Percentiles rank a stretch among this genome's conserved stretches.
Evolutionary conservation across 1,284 basidiomycete species (phyloP).

Genomic region (Inonotus obliquus): DNA sequence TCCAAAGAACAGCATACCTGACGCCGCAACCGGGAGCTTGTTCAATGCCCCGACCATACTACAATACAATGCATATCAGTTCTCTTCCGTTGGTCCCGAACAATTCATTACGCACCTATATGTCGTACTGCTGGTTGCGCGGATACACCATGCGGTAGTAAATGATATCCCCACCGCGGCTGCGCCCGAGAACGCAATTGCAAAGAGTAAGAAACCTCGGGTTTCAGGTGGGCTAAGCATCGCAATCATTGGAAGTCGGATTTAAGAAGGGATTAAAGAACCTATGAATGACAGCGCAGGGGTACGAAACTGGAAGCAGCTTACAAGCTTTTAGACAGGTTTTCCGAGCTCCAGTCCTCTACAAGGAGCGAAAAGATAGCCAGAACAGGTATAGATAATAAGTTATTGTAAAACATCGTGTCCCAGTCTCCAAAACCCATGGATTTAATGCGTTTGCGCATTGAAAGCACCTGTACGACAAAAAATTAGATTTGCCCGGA

Average conservation of each 20-base stretch:
- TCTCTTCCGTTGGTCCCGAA: neutral
- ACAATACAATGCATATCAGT: constrained; percentile 15
- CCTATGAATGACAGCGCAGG: neutral
- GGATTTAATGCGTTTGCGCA: constrained; percentile 96
- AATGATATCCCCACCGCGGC: constrained; percentile 98
- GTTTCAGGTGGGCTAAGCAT: constrained; percentile 73
- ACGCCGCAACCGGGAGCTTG: constrained; percentile 96
- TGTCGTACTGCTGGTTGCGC: constrained; percentile 94
- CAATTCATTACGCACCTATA: constrained; percentile 61
- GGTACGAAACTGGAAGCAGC: neutral
- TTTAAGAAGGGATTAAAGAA: constrained; percentile 1
- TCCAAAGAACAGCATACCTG: constrained; percentile 94
- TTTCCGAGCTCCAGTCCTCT: constrained; percentile 88
- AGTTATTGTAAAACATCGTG: constrained; percentile 99
- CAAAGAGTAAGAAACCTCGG: constrained; percentile 74
- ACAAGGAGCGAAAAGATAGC: constrained; percentile 78
- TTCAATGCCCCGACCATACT: constrained; percentile 99
- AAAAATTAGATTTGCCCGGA: neutral
- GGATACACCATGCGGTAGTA: constrained; percentile 98
- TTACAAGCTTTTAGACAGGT: constrained; percentile 83
- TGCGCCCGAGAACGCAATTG: constrained; percentile 94
- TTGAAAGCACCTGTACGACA: constrained; percentile 71
- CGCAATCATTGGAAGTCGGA: constrained; percentile 14
- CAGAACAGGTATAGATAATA: constrained; percentile 91
- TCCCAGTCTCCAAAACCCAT: constrained; percentile 99